Percentiles rank a stretch among this genome's conserved stretches.
Conservation (phyloP, 1,139 yeast genomes). For the Debaryomyces sp. region DNA sequence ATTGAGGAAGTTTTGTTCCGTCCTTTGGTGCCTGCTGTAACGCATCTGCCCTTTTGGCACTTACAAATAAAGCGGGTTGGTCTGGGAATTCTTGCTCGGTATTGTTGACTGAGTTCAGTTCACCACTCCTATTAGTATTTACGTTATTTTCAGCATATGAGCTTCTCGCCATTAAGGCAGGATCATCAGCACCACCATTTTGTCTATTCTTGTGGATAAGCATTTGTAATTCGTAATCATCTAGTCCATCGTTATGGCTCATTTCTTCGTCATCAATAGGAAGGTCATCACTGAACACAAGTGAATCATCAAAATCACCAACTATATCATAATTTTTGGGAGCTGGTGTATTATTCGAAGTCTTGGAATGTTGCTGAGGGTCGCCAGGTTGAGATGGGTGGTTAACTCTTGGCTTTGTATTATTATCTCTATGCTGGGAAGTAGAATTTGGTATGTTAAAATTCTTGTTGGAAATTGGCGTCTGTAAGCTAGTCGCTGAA, state of each 20-base stretch:
- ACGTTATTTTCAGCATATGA: conserved; percentile 1
- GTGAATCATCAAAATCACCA: conserved; percentile 60
- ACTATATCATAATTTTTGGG: conserved; percentile 21
- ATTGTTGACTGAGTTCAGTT: neutral
- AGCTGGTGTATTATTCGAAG: conserved; percentile 9
- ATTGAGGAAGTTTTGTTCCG: conserved; percentile 36
- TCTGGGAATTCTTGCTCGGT: neutral
- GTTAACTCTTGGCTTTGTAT: neutral
- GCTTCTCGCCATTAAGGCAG: conserved; percentile 10
- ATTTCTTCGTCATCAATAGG: conserved; percentile 35
- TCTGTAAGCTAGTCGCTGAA: neutral
- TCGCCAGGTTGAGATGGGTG: neutral
- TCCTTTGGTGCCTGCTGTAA: conserved; percentile 48
- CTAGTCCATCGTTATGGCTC: conserved; percentile 24
- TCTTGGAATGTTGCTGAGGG: neutral
- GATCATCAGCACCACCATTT: conserved; percentile 12
- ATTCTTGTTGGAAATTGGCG: conserved; percentile 2
- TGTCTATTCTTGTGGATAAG: conserved; percentile 15
- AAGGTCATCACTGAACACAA: conserved; percentile 66
- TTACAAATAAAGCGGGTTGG: conserved; percentile 48
- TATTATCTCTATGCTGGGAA: conserved; percentile 8
- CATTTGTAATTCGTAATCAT: conserved; percentile 31
- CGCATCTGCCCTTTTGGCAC: conserved; percentile 60
- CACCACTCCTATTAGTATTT: neutral
- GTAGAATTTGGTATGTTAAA: conserved; percentile 5